phyloP scores from a whole-genome alignment of 2,329 filamentous ascomycete genomes.

The Colletotrichum tropicicola region DNA sequence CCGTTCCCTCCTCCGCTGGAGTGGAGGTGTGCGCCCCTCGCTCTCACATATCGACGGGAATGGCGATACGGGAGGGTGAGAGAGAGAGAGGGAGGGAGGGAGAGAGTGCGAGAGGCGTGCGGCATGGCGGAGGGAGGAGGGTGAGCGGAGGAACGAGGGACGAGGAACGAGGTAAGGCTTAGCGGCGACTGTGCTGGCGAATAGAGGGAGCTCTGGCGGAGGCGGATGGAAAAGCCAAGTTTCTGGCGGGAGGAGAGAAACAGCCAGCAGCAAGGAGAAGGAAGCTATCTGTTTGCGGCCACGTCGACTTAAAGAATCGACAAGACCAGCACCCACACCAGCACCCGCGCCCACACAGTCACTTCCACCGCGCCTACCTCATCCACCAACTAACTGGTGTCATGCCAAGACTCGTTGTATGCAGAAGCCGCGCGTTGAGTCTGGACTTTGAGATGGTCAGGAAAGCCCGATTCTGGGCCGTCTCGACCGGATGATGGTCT shows the following conservation, averaged over 20 bases:
- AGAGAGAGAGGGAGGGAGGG: background rate
- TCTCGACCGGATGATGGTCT: slow-evolving; percentile 16
- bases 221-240: background rate
- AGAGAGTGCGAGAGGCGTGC: background rate
- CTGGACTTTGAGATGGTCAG: background rate
- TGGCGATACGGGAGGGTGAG: background rate
- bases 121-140: background rate
- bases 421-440: background rate
- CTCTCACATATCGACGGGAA: no score
- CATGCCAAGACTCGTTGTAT: slow-evolving; percentile 2
- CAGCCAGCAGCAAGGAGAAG: background rate
- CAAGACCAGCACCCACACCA: background rate
- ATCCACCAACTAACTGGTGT: background rate
- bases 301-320: slow-evolving; percentile 10
- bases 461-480: background rate
- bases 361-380: background rate
- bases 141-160: background rate
- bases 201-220: background rate
- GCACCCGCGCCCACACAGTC: background rate
- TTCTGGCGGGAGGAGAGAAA: background rate
- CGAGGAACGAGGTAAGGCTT: slow-evolving; percentile 22
- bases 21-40: background rate
- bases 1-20: background rate
- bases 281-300: slow-evolving; percentile 29
- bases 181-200: slow-evolving; percentile 6